These are phyloP conservation scores for Triticum urartu DNA, from an alignment of 176 grass and related monocot species.

Conservation along the genomic window DNA sequence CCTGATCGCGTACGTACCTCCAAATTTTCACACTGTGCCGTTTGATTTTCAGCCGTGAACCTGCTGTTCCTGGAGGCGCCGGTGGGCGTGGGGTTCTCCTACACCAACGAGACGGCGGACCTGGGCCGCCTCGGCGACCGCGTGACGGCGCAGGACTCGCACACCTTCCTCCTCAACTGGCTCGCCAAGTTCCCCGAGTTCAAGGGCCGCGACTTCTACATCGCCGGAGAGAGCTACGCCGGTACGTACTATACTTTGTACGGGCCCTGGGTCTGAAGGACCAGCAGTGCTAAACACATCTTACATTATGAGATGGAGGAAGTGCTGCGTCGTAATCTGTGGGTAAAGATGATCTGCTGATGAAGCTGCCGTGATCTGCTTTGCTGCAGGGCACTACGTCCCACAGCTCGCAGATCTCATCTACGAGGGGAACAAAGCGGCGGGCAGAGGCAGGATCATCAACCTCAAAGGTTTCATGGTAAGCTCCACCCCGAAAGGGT, in stretches of 20 bases:
- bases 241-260: conserved; percentile 28
- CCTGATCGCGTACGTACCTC: background rate
- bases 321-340: background rate
- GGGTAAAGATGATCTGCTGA: background rate
- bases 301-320: no score
- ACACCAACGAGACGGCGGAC: conserved; percentile 71
- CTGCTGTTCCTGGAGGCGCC: conserved; percentile 89
- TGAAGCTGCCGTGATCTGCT: conserved; percentile 11
- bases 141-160: conserved; percentile 70
- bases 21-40: background rate
- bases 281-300: background rate
- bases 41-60: conserved; percentile 57
- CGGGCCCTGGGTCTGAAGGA: background rate
- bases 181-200: conserved; percentile 77
- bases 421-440: conserved; percentile 73
- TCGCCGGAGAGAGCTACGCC: conserved; percentile 93
- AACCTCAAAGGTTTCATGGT: conserved; percentile 97
- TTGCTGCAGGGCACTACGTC: conserved; percentile 80
- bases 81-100: conserved; percentile 93
- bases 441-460: conserved; percentile 52
- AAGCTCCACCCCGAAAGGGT: background rate
- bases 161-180: conserved; percentile 76
- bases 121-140: conserved; percentile 68
- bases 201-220: conserved; percentile 75
- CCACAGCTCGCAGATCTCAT: conserved; percentile 91